Evolutionary conservation across 2,329 filamentous ascomycete genomes (phyloP).

Genomic region (Pseudonectria foliicola): DNA sequence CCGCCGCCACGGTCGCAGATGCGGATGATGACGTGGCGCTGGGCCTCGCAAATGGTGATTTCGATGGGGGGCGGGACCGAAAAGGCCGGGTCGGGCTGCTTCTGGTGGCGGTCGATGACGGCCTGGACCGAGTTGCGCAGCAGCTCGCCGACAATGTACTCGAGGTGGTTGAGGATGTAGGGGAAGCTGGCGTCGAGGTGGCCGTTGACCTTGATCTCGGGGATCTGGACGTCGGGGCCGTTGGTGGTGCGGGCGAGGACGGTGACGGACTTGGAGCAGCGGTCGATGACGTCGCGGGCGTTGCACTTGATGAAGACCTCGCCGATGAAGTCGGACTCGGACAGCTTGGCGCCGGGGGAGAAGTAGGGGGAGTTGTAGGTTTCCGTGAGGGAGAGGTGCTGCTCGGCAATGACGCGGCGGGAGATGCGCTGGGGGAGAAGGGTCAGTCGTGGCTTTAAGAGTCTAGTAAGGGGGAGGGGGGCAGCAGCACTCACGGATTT

Average conservation of each 20-base stretch:
- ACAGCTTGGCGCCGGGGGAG: slow-evolving; percentile 69
- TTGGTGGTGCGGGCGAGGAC: slow-evolving; percentile 70
- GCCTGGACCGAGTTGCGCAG: slow-evolving; percentile 93
- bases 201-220: slow-evolving; percentile 75
- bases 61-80: slow-evolving; percentile 71
- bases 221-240: slow-evolving; percentile 62
- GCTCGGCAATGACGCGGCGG: slow-evolving; percentile 91
- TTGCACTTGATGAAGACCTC: slow-evolving; percentile 93
- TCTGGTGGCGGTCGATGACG: slow-evolving; percentile 66
- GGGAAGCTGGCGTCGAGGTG: slow-evolving; percentile 88
- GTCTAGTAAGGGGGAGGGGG: neutral
- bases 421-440: slow-evolving; percentile 66
- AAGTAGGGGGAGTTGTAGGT: slow-evolving; percentile 90
- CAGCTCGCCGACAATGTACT: slow-evolving; percentile 95
- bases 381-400: slow-evolving; percentile 90
- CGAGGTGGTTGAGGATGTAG: slow-evolving; percentile 90
- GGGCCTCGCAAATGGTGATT: slow-evolving; percentile 87
- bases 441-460: too few relatives aligned
- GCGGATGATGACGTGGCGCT: slow-evolving; percentile 91
- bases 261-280: slow-evolving; percentile 70
- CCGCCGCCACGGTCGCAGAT: slow-evolving; percentile 95
- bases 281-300: slow-evolving; percentile 79
- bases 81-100: slow-evolving; percentile 20
- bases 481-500: slow-evolving; percentile 58
- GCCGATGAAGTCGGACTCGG: slow-evolving; percentile 78